Percentiles rank a stretch among this genome's conserved stretches.
phyloP scores from a whole-genome alignment of 345 rosid genomes.

The Populus tremula region DNA sequence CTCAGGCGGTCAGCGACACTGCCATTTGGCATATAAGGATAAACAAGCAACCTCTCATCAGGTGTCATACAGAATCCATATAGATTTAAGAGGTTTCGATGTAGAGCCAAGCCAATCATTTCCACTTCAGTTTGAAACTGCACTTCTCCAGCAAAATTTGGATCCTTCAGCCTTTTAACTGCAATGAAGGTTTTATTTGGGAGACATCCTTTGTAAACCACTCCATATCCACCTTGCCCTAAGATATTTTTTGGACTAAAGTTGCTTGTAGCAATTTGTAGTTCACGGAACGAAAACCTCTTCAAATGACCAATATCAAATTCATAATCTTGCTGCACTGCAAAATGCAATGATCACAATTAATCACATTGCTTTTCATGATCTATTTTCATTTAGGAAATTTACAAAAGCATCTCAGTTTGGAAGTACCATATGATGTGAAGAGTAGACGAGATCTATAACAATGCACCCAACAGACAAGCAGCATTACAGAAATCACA shows the following conservation, averaged over 20 bases:
- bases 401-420: background rate
- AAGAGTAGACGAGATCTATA: conserved; percentile 60
- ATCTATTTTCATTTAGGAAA: background rate
- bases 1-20: conserved; percentile 87
- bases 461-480: conserved; percentile 78
- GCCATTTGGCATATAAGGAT: conserved; percentile 97
- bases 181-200: conserved; percentile 70
- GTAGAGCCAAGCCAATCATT: conserved; percentile 95
- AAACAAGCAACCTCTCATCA: conserved; percentile 81
- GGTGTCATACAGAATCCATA: conserved; percentile 88
- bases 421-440: conserved; percentile 55
- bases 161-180: conserved; percentile 91
- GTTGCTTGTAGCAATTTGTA: conserved; percentile 73
- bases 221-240: conserved; percentile 96
- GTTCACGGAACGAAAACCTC: conserved; percentile 79
- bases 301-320: conserved; percentile 79
- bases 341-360: conserved; percentile 13
- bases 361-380: background rate
- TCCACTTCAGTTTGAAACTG: conserved; percentile 98
- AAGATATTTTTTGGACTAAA: conserved; percentile 73
- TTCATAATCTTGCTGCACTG: conserved; percentile 90
- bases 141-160: conserved; percentile 77
- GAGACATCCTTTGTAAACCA: conserved; percentile 89
- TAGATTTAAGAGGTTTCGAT: conserved; percentile 77
- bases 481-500: conserved; percentile 58